Percentiles rank a stretch among this genome's conserved stretches.
phyloP scores from a whole-genome alignment of 768 basidiomycete genomes.

The Sistotremastrum niveocremeum region DNA sequence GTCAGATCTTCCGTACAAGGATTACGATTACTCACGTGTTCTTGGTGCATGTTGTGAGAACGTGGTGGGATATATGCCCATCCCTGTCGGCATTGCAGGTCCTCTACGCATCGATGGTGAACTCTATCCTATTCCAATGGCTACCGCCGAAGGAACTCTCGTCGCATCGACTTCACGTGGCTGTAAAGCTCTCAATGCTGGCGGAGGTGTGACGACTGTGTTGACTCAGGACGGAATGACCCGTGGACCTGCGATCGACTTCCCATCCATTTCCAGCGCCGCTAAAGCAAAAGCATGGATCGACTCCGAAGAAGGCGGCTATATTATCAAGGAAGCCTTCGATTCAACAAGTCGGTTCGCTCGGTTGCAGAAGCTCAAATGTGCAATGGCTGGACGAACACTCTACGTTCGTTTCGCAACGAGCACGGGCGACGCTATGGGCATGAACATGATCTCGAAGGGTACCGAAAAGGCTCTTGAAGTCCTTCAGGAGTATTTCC shows the following conservation, averaged over 20 bases:
- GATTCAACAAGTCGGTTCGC: constrained; percentile 94
- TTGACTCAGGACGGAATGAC: constrained; percentile 93
- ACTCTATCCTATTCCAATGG: constrained; percentile 90
- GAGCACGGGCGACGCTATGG: constrained; percentile 96
- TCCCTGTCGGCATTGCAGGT: constrained; percentile 93
- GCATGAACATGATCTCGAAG: constrained; percentile 99
- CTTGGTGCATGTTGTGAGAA: constrained; percentile 98
- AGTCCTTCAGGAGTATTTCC: constrained; percentile 63
- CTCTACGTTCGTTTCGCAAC: constrained; percentile 90
- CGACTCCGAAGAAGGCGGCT: constrained; percentile 65
- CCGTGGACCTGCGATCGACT: constrained; percentile 95
- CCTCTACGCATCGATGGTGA: constrained; percentile 84
- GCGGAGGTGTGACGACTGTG: constrained; percentile 91
- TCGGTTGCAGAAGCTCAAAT: constrained; percentile 71
- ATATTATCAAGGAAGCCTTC: constrained; percentile 72
- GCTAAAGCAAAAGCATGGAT: constrained; percentile 84
- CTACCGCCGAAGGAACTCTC: constrained; percentile 97
- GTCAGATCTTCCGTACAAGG: constrained; percentile 66
- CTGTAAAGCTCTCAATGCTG: constrained; percentile 93
- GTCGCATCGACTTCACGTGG: constrained; percentile 96
- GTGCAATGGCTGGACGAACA: constrained; percentile 84
- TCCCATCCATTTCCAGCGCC: constrained; percentile 67
- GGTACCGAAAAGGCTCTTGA: constrained; percentile 93
- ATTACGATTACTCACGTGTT: constrained; percentile 90
- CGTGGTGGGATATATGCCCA: constrained; percentile 91